A percentile compares a stretch with the other conserved stretches of the same genome.
These are phyloP conservation scores for Carpinus viminea DNA, from an alignment of 306 rosid genomes.

Conservation along the genomic window DNA sequence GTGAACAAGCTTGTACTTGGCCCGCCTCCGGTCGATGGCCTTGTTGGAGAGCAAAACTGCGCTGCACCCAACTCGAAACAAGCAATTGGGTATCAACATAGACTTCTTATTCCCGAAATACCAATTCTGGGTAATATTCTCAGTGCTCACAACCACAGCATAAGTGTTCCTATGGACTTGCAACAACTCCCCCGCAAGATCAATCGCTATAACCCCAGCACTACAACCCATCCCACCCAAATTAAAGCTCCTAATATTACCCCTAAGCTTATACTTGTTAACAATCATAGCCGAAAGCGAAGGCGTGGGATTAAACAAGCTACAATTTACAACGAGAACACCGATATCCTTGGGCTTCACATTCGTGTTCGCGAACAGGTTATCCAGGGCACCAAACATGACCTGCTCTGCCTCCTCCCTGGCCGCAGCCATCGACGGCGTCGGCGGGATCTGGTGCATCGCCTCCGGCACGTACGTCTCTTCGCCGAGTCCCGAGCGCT, in stretches of 20 bases:
- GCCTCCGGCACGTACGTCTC: conserved; percentile 73
- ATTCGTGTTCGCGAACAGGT: conserved; percentile 41
- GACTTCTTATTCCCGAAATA: conserved; percentile 76
- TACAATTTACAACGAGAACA: conserved; percentile 67
- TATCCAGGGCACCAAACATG: conserved; percentile 71
- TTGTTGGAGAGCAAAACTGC: conserved; percentile 62
- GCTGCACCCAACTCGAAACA: conserved; percentile 66
- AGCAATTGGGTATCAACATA: conserved; percentile 74
- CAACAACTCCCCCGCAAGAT: conserved; percentile 68
- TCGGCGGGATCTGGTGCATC: conserved; percentile 62
- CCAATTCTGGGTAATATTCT: conserved; percentile 77
- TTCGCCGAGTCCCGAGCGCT: conserved; percentile 71
- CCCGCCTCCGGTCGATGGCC: conserved; percentile 45
- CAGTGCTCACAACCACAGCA: conserved; percentile 75
- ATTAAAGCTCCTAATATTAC: conserved; percentile 69
- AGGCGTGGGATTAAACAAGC: conserved; percentile 71
- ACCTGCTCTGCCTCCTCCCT: conserved; percentile 68
- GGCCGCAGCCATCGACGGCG: conserved; percentile 62
- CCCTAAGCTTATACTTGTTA: conserved; percentile 67
- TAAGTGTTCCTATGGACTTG: conserved; percentile 65
- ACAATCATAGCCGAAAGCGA: conserved; percentile 75
- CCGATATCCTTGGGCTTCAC: conserved; percentile 67
- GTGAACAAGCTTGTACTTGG: conserved; percentile 69
- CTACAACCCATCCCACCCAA: conserved; percentile 87
- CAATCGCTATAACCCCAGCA: conserved; percentile 76